These are phyloP conservation scores for Balakata baccata DNA, from an alignment of 345 rosid species.

Conservation along the genomic window DNA sequence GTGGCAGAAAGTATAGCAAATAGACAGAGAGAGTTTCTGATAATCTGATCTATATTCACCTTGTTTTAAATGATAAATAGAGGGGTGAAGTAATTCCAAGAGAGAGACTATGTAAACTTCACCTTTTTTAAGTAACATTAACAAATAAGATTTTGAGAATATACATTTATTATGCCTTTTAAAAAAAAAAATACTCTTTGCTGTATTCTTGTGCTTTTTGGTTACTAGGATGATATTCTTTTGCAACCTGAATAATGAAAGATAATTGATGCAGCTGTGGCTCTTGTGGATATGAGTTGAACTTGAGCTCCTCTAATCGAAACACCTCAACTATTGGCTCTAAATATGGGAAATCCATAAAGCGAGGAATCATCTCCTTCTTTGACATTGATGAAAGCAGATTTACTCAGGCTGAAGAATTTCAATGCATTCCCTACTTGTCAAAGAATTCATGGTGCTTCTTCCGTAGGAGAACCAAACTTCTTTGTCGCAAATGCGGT, in stretches of 20 bases:
- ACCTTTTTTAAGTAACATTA: not conserved
- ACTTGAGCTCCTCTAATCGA: slow-evolving; percentile 77
- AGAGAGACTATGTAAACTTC: not conserved
- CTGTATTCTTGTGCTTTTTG: not conserved
- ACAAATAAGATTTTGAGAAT: not conserved
- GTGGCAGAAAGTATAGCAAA: not conserved
- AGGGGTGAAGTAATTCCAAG: not conserved
- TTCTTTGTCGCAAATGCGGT: slow-evolving; percentile 87
- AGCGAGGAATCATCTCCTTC: slow-evolving; percentile 86
- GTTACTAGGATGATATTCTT: not conserved
- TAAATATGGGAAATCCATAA: slow-evolving; percentile 88
- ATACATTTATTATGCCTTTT: not conserved
- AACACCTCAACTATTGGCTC: slow-evolving; percentile 79
- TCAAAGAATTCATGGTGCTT: slow-evolving; percentile 59
- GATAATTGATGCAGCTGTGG: slow-evolving; percentile 67
- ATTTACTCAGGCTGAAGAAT: slow-evolving; percentile 77
- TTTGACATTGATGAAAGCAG: slow-evolving; percentile 71
- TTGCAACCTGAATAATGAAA: not conserved
- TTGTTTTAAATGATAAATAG: not conserved
- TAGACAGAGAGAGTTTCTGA: not conserved
- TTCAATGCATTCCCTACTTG: slow-evolving; percentile 74
- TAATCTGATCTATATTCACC: not conserved
- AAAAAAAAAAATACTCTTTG: not conserved
- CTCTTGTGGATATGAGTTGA: slow-evolving; percentile 82
- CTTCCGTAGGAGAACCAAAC: slow-evolving; percentile 72